Evolutionary conservation across 2,329 filamentous ascomycete genomes (phyloP).

Genomic region (Peltaster fructicola): DNA sequence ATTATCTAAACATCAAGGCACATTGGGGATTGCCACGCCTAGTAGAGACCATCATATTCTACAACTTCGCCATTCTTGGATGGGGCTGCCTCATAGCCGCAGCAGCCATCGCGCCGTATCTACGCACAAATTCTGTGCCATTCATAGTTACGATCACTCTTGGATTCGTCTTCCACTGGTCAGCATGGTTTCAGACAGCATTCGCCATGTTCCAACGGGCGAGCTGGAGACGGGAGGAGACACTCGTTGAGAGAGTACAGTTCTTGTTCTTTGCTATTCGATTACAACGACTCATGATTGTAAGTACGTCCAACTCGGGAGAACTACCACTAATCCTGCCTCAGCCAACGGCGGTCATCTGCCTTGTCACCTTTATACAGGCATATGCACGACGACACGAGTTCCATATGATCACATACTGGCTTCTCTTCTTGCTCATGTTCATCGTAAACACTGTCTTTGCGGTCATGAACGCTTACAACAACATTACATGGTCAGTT

Average conservation of each 20-base stretch:
- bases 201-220: conserved; percentile 17
- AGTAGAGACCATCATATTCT: conserved; percentile 15
- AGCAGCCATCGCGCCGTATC: conserved; percentile 10
- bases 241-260: conserved; percentile 15
- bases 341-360: conserved; percentile 16
- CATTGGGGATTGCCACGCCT: conserved; percentile 15
- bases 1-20: conserved; percentile 8
- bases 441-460: conserved; percentile 20
- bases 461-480: conserved; percentile 21
- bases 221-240: conserved; percentile 18
- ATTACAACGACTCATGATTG: conserved; percentile 16
- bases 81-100: conserved; percentile 15
- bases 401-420: conserved; percentile 14
- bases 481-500: conserved; percentile 18
- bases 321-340: conserved; percentile 3
- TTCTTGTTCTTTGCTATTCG: conserved; percentile 17
- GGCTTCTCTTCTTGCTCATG: conserved; percentile 18
- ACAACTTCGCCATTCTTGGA: conserved; percentile 12
- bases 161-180: conserved; percentile 16
- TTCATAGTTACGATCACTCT: conserved; percentile 13
- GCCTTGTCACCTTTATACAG: conserved; percentile 16
- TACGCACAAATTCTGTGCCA: conserved; percentile 6
- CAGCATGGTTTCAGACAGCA: conserved; percentile 18
- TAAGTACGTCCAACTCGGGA: conserved; percentile 8
- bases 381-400: conserved; percentile 14